A percentile compares a stretch with the other conserved stretches of the same genome.
These are phyloP conservation scores for Trametes punicea DNA, from an alignment of 768 basidiomycete species.

Conservation along the genomic window DNA sequence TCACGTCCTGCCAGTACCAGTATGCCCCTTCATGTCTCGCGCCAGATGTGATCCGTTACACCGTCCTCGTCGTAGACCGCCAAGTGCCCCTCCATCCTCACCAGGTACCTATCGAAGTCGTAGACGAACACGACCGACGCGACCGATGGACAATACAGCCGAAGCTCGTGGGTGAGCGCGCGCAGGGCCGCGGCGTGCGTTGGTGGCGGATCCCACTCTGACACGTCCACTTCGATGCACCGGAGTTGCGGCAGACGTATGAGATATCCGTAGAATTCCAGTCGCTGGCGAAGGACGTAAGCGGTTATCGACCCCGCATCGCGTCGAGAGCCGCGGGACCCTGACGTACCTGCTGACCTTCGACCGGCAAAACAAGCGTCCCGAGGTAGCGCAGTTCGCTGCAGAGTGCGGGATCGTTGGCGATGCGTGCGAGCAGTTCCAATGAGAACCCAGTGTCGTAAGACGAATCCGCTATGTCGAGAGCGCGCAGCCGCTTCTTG, in stretches of 20 bases:
- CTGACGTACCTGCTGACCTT: slow-evolving; percentile 46
- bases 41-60: slow-evolving; percentile 24
- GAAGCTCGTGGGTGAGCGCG: slow-evolving; percentile 57
- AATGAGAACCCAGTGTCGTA: slow-evolving; percentile 54
- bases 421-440: slow-evolving; percentile 46
- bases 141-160: slow-evolving; percentile 55
- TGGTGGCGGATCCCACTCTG: slow-evolving; percentile 62
- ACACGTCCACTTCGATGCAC: slow-evolving; percentile 61
- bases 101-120: slow-evolving; percentile 45
- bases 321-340: background rate
- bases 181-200: slow-evolving; percentile 49
- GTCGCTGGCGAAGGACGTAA: slow-evolving; percentile 39
- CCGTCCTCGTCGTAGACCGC: slow-evolving; percentile 24
- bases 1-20: too few relatives aligned
- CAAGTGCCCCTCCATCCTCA: slow-evolving; percentile 18
- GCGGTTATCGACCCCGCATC: background rate
- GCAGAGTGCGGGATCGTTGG: slow-evolving; percentile 29
- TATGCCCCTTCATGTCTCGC: slow-evolving; percentile 18
- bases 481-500: slow-evolving; percentile 42
- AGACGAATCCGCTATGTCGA: slow-evolving; percentile 61
- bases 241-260: slow-evolving; percentile 49
- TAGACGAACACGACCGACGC: slow-evolving; percentile 56
- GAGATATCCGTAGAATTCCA: slow-evolving; percentile 58
- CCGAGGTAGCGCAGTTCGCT: slow-evolving; percentile 55
- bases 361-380: slow-evolving; percentile 60